These are phyloP conservation scores for Pichia terricola DNA, from an alignment of 1,139 yeast species.

Conservation along the genomic window DNA sequence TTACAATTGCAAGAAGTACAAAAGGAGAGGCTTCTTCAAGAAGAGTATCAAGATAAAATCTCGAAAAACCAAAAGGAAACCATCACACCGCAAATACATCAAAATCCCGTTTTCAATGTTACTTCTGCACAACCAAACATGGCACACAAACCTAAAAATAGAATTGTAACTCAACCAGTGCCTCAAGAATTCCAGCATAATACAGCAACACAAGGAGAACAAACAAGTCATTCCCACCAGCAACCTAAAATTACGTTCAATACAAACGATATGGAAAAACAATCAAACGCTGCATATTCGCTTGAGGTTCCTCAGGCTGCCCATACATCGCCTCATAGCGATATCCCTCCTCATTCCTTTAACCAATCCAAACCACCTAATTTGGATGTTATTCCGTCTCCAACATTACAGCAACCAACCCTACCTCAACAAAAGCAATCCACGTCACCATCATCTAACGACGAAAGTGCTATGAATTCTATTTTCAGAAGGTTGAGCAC, in stretches of 20 bases:
- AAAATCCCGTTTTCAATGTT: conserved; percentile 12
- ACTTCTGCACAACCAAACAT: conserved; percentile 11
- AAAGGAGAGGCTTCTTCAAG: conserved; percentile 17
- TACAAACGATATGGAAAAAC: neutral
- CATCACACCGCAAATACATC: conserved; percentile 12
- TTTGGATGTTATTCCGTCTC: neutral
- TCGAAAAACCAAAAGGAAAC: too few relatives aligned
- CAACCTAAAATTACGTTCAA: conserved; percentile 1
- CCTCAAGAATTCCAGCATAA: conserved; percentile 15
- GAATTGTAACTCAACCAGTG: conserved; percentile 15
- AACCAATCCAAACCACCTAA: conserved; percentile 3
- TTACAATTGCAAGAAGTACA: conserved; percentile 8
- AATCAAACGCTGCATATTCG: conserved; percentile 5
- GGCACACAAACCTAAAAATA: conserved; percentile 12
- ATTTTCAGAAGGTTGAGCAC: conserved; percentile 26
- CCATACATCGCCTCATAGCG: conserved; percentile 14
- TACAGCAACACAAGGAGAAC: too few relatives aligned
- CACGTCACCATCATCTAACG: conserved; percentile 3
- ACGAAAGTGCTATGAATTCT: conserved; percentile 25
- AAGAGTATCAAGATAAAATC: conserved; percentile 15
- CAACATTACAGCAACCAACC: neutral
- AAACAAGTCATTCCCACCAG: neutral
- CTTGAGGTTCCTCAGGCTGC: conserved; percentile 11
- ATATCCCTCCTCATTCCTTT: conserved; percentile 9
- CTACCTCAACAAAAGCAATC: conserved; percentile 6